These are phyloP conservation scores for Eurotiales sp. DNA, from an alignment of 2,329 filamentous ascomycete species.

Conservation along the genomic window DNA sequence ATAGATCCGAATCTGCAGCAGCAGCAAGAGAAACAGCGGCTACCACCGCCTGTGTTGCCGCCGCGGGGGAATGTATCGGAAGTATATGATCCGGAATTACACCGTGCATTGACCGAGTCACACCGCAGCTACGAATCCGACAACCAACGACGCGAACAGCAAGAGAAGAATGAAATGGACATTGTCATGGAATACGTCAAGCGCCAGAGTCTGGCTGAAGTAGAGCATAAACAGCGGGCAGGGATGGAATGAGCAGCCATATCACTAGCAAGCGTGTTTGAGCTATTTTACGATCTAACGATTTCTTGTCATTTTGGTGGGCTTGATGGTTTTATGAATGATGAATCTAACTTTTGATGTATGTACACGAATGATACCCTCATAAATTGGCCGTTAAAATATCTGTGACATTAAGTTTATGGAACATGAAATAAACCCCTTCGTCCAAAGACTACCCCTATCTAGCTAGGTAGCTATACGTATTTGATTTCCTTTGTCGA, in stretches of 20 bases:
- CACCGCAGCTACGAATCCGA: conserved; percentile 30
- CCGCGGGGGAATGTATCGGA: conserved; percentile 2
- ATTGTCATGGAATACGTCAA: conserved; percentile 73
- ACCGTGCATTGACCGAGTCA: conserved; percentile 24
- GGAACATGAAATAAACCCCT: too few relatives aligned
- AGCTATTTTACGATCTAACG: not conserved
- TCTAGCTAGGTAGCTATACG: too few relatives aligned
- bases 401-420: not conserved
- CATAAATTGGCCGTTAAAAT: too few relatives aligned
- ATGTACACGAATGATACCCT: not conserved
- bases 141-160: conserved; percentile 45
- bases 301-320: not conserved
- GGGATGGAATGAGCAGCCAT: not conserved
- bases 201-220: conserved; percentile 61
- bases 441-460: too few relatives aligned
- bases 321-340: too few relatives aligned
- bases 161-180: conserved; percentile 62
- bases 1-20: not conserved
- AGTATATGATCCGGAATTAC: conserved; percentile 28
- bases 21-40: too few relatives aligned
- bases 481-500: too few relatives aligned
- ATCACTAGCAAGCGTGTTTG: not conserved
- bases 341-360: not conserved
- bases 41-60: conserved; percentile 5
- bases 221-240: conserved; percentile 7